Conservation (phyloP, 108 stramenopile species). For the Cyclotella distinguenda region DNA sequence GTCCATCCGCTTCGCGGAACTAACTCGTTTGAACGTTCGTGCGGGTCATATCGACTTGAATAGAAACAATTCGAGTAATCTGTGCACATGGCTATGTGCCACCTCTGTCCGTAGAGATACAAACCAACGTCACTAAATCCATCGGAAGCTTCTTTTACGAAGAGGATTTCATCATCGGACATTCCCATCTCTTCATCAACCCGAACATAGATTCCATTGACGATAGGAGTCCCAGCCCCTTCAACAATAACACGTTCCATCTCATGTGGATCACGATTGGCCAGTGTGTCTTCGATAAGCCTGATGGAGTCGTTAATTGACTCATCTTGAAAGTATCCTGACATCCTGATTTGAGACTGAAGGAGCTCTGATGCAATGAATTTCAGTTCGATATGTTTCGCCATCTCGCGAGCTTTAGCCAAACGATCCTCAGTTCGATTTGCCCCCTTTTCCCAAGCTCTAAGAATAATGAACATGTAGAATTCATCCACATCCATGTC, state of each 20-base stretch:
- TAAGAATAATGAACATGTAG: constrained; percentile 63
- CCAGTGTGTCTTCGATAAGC: constrained; percentile 43
- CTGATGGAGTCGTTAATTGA: constrained; percentile 45
- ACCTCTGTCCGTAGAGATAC: constrained; percentile 30
- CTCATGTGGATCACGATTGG: constrained; percentile 40
- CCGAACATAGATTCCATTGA: constrained; percentile 60
- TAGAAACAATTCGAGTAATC: constrained; percentile 50
- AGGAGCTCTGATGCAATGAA: constrained; percentile 55
- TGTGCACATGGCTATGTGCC: constrained; percentile 47
- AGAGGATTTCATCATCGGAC: constrained; percentile 39
- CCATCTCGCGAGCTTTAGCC: constrained; percentile 23
- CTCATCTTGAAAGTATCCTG: constrained; percentile 47
- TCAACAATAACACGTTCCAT: constrained; percentile 68
- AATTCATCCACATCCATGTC: constrained; percentile 63
- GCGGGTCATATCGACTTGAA: constrained; percentile 21
- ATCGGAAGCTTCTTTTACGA: constrained; percentile 46
- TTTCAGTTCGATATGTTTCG: constrained; percentile 46
- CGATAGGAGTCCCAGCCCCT: constrained; percentile 46
- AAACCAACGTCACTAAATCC: constrained; percentile 40
- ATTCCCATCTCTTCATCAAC: constrained; percentile 43
- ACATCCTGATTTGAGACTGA: constrained; percentile 38
- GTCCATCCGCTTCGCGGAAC: constrained; percentile 34
- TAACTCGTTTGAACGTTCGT: constrained; percentile 17
- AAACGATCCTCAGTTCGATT: constrained; percentile 14
- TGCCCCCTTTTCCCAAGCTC: constrained; percentile 44